Evolutionary conservation across 495 filamentous ascomycete genomes (phyloP), one percentile per base, ranked within the genome.

Genomic region (Monascus purpureus): DNA sequence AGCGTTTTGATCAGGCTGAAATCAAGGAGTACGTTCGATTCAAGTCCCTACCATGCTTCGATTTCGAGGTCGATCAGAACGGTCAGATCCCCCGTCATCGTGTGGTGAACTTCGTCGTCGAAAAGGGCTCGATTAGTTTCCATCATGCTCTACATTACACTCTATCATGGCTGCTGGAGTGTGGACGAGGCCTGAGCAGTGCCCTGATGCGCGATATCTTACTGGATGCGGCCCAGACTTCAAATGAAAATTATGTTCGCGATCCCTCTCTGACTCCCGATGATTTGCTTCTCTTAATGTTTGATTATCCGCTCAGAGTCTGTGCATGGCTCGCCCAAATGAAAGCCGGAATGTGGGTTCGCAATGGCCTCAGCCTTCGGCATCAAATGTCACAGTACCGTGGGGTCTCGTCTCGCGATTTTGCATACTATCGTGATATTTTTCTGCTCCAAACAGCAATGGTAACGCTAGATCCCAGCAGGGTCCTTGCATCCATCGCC

Each of bases 291-390:
- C 73, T 93, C 49, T 76, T 81, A 0, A 73, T 83, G 40, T 94
- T 96, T 46, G 90, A 99, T 50, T 92, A 81, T 47, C 87, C 90
- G 2, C 65, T 99, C 4, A 69, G 90, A 22, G 85, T 95, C 2
- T 94, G 85, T 52, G 85, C 82, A 7, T 99, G 90, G 90, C 61
- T 99, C 13, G 81, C 88, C 2, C 92, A 99, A 58, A 96, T 96
- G 76, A 93, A 92, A 51, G 83, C 86, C 2, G 81, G 82, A 11
- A 90, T 95, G 81, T 99, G 90, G 90, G 92, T 99, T 24, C 77
- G 90, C 20, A 99, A 99, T 47, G 90, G 90, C 6, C 75, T 95
- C 41, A 94, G 86, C 50, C 72, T 99, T 28, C 76, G 83, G 9
- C 90, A 99, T 50, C 90, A 99, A 50, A 85, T 85, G 55, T 77